phyloP scores from a whole-genome alignment of 306 rosid species.

The Dicorynia guianensis region DNA sequence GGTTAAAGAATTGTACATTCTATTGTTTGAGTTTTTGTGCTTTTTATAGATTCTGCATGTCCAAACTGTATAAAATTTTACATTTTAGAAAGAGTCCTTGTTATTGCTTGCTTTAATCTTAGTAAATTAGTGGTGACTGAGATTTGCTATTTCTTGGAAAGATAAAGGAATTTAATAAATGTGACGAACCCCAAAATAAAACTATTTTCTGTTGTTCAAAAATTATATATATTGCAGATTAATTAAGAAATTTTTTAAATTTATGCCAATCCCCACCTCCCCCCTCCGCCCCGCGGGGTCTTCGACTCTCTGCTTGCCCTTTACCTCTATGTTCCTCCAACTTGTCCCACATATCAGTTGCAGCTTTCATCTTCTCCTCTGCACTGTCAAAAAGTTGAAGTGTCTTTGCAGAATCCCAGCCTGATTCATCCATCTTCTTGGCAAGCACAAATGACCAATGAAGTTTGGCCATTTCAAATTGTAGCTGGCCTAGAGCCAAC shows the following conservation, averaged over 20 bases:
- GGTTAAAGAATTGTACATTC: constrained; percentile 61
- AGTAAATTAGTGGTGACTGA: too few relatives aligned
- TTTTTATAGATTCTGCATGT: background rate
- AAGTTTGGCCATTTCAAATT: constrained; percentile 98
- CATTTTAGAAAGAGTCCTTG: too few relatives aligned
- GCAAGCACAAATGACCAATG: constrained; percentile 96
- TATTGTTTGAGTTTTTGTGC: background rate
- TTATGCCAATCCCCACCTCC: too few relatives aligned
- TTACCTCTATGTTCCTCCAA: constrained; percentile 88
- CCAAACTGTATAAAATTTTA: background rate
- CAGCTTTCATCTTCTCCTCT: constrained; percentile 92
- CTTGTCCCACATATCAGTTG: constrained; percentile 98
- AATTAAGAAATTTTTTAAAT: too few relatives aligned
- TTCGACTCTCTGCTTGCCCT: too few relatives aligned
- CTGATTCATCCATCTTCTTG: constrained; percentile 76
- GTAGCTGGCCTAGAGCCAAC: constrained; percentile 89
- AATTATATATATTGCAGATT: too few relatives aligned
- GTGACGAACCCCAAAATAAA: too few relatives aligned
- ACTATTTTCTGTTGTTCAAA: too few relatives aligned
- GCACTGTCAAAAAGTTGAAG: constrained; percentile 81
- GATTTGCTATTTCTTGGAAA: background rate
- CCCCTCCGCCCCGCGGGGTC: too few relatives aligned
- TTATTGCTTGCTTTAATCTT: too few relatives aligned
- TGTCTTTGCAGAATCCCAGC: constrained; percentile 81
- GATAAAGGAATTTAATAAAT: too few relatives aligned